A percentile compares a stretch with the other conserved stretches of the same genome.
Conservation (phyloP, 345 rosid genomes). For the Mangifera indica region DNA sequence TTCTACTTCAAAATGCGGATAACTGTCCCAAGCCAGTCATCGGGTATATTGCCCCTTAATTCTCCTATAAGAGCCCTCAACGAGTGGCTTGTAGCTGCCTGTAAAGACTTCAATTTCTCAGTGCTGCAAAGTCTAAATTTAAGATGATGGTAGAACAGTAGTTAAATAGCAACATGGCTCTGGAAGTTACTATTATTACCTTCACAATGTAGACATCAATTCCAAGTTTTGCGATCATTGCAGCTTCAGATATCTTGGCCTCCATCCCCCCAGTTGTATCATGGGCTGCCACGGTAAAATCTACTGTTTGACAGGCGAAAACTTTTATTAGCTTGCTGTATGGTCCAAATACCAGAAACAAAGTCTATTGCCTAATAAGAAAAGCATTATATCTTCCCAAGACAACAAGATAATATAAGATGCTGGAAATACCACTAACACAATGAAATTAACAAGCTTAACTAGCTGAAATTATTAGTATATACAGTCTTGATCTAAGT, state of each 20-base stretch:
- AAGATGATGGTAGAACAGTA: background rate
- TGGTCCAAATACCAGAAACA: background rate
- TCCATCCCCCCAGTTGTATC: conserved; percentile 96
- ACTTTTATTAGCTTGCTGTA: background rate
- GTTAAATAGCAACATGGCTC: background rate
- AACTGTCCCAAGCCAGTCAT: conserved; percentile 76
- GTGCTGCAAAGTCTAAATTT: background rate
- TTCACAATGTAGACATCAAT: conserved; percentile 87
- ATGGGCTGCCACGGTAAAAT: conserved; percentile 76
- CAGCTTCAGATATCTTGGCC: conserved; percentile 90
- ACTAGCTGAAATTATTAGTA: background rate
- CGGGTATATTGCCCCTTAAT: conserved; percentile 45
- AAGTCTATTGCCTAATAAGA: background rate
- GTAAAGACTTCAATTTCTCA: background rate
- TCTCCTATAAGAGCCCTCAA: conserved; percentile 63
- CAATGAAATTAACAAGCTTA: background rate
- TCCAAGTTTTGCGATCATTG: conserved; percentile 82
- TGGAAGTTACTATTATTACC: conserved; percentile 36
- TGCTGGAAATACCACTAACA: background rate
- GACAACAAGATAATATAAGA: background rate
- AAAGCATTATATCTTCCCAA: background rate
- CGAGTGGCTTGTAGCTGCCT: conserved; percentile 83
- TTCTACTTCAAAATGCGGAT: conserved; percentile 32
- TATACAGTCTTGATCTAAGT: background rate
- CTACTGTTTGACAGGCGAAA: conserved; percentile 45